Conservation (phyloP, 306 rosid species). For the Fragaria iinumae region DNA sequence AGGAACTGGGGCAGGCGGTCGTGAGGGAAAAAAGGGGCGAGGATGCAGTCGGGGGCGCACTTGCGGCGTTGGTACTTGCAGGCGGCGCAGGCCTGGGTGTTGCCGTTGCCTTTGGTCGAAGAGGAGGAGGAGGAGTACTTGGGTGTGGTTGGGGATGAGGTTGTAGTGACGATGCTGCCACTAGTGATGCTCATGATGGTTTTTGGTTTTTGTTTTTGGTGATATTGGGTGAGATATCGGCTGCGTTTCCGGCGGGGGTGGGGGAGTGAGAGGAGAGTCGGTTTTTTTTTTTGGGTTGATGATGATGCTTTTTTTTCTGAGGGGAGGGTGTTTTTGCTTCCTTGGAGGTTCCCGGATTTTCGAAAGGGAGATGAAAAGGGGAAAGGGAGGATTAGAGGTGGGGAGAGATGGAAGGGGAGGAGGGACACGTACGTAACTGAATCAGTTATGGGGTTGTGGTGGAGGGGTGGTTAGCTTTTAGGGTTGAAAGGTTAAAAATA, state of each 20-base stretch:
- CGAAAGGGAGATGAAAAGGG: constrained; percentile 8
- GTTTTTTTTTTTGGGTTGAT: constrained; percentile 13
- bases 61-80: constrained; percentile 78
- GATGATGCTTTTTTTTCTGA: constrained; percentile 2
- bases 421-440: constrained; percentile 22
- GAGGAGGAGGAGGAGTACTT: not conserved
- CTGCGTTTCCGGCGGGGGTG: constrained; percentile 85
- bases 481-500: not conserved
- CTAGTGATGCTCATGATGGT: constrained; percentile 19
- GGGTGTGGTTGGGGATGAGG: not conserved
- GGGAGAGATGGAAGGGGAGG: constrained; percentile 51
- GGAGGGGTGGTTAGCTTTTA: not conserved
- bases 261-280: constrained; percentile 12
- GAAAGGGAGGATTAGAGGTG: constrained; percentile 15
- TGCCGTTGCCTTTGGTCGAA: constrained; percentile 37
- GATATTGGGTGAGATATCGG: constrained; percentile 36
- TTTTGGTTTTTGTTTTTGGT: not conserved
- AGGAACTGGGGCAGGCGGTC: constrained; percentile 57
- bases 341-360: constrained; percentile 23
- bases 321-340: not conserved
- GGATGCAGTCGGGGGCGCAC: constrained; percentile 67
- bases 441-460: constrained; percentile 26
- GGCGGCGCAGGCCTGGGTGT: constrained; percentile 82
- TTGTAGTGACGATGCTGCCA: constrained; percentile 6
- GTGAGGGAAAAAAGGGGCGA: constrained; percentile 85